Conservation (phyloP, 2,329 filamentous ascomycete genomes). For the Neofusicoccum sp. region DNA sequence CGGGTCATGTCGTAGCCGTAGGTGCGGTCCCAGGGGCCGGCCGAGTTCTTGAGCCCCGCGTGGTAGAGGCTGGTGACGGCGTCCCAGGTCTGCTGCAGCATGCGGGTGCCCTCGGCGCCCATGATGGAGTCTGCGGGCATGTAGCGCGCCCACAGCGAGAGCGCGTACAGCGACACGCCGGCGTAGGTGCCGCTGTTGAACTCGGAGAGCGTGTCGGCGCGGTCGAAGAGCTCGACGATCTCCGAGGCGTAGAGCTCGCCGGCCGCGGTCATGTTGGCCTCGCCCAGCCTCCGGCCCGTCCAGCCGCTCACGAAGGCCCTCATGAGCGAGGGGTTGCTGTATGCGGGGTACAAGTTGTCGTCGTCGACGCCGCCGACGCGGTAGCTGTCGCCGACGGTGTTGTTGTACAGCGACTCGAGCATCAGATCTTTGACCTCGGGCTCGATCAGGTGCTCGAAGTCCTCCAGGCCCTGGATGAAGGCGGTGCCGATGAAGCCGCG, state of each 20-base stretch:
- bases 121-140: conserved; percentile 55
- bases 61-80: conserved; percentile 56
- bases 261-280: conserved; percentile 58
- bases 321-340: conserved; percentile 63
- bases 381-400: conserved; percentile 60
- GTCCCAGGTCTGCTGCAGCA: conserved; percentile 56
- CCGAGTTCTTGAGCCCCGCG: conserved; percentile 58
- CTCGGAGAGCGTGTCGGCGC: conserved; percentile 58
- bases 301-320: conserved; percentile 60
- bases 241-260: conserved; percentile 58
- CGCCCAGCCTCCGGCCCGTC: conserved; percentile 54
- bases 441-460: conserved; percentile 52
- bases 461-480: conserved; percentile 58
- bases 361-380: conserved; percentile 58
- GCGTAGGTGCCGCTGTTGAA: conserved; percentile 64
- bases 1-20: conserved; percentile 65
- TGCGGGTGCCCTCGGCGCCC: conserved; percentile 49
- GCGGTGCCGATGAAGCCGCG: conserved; percentile 61
- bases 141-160: conserved; percentile 62
- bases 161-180: conserved; percentile 59
- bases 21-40: conserved; percentile 63
- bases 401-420: conserved; percentile 54
- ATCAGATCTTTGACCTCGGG: conserved; percentile 44
- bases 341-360: conserved; percentile 63
- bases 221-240: conserved; percentile 57